phyloP scores from a whole-genome alignment of 805 yeast species.

The Schizosaccharomyces octosporus region DNA sequence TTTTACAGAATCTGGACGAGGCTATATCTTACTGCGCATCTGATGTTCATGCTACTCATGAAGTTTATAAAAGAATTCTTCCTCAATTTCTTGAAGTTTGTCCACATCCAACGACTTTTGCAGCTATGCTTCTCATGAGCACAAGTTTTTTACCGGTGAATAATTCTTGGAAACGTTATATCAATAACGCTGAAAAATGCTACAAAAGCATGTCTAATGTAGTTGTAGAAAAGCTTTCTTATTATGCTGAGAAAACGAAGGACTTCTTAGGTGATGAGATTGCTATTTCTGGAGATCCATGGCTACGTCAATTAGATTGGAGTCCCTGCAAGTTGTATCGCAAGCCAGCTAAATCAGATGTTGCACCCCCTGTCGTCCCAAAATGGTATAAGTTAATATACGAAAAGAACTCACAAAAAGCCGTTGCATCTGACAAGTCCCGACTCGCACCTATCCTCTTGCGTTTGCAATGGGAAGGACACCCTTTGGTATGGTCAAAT shows the following conservation, averaged over 20 bases:
- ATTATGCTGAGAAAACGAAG: constrained; percentile 37
- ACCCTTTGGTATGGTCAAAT: constrained; percentile 62
- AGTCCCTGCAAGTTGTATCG: constrained; percentile 22
- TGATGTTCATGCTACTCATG: constrained; percentile 57
- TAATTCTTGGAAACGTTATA: constrained; percentile 43
- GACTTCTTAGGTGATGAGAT: constrained; percentile 19
- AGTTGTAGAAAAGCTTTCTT: constrained; percentile 33
- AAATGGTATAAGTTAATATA: constrained; percentile 62
- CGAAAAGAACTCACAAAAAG: constrained; percentile 17
- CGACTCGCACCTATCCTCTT: constrained; percentile 55
- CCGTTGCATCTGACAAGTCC: constrained; percentile 44
- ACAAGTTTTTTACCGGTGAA: constrained; percentile 60
- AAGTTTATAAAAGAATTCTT: constrained; percentile 39
- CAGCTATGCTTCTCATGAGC: constrained; percentile 55
- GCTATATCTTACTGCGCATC: constrained; percentile 61
- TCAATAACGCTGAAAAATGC: constrained; percentile 39
- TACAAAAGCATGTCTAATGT: constrained; percentile 33
- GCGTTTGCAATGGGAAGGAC: constrained; percentile 60
- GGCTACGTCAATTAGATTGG: constrained; percentile 88
- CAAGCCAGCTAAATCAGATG: constrained; percentile 31
- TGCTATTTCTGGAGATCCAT: constrained; percentile 33
- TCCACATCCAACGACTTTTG: constrained; percentile 88
- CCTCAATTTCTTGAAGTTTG: constrained; percentile 43
- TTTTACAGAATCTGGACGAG: constrained; percentile 30
- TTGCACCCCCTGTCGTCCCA: constrained; percentile 64